A percentile compares a stretch with the other conserved stretches of the same genome.
phyloP scores from a whole-genome alignment of 2,329 filamentous ascomycete species.

The Colletotrichum euphorbiae region DNA sequence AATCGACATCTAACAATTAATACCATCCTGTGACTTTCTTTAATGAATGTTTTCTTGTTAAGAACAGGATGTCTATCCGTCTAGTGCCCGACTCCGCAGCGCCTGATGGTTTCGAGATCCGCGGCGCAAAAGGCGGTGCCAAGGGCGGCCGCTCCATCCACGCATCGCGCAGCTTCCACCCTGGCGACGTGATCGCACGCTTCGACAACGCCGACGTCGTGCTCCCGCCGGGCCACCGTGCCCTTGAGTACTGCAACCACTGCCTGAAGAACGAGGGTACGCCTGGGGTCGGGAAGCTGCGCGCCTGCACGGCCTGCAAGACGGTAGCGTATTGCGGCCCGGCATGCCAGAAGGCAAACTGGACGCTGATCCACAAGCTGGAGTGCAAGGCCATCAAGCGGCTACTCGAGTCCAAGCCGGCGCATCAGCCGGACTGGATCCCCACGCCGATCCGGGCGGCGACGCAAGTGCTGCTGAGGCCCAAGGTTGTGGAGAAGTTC shows the following conservation, averaged over 20 bases:
- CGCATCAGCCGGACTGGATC: slow-evolving; percentile 49
- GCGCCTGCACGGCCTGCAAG: slow-evolving; percentile 63
- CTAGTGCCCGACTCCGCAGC: neutral
- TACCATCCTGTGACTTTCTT: too few species aligned
- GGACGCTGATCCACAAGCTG: slow-evolving; percentile 62
- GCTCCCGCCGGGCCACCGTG: slow-evolving; percentile 58
- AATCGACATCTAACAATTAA: too few species aligned
- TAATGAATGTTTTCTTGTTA: too few species aligned
- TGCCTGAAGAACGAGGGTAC: slow-evolving; percentile 52
- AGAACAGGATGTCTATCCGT: neutral
- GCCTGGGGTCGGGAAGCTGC: slow-evolving; percentile 30
- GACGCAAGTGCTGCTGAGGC: slow-evolving; percentile 60
- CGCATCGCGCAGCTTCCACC: slow-evolving; percentile 54
- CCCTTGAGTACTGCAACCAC: slow-evolving; percentile 59
- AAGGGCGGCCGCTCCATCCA: slow-evolving; percentile 59
- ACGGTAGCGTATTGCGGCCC: slow-evolving; percentile 65
- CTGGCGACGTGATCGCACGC: slow-evolving; percentile 59
- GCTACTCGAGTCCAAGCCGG: slow-evolving; percentile 51
- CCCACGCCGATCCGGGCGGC: slow-evolving; percentile 68
- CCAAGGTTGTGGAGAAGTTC: slow-evolving; percentile 49
- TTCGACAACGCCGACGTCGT: slow-evolving; percentile 58
- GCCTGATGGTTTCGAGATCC: slow-evolving; percentile 24
- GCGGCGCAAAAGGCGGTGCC: slow-evolving; percentile 36
- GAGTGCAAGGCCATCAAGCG: slow-evolving; percentile 63
- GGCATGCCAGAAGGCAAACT: slow-evolving; percentile 66